Conservation (phyloP, 768 basidiomycete genomes). For the Lactifluus echinatus region DNA sequence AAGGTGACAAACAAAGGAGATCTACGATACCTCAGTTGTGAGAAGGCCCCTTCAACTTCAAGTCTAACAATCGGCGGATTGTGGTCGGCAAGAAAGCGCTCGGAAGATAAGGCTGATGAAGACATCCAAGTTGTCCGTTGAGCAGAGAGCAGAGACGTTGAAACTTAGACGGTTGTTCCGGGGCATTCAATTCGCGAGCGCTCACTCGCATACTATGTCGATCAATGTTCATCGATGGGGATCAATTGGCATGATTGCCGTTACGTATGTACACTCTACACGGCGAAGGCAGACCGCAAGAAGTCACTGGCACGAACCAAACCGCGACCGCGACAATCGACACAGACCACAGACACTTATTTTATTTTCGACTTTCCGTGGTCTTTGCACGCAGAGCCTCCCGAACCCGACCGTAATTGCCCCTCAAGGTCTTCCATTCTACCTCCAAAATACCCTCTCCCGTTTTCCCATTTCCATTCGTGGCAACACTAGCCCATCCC, state of each 20-base stretch:
- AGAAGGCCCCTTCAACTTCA: slow-evolving; percentile 58
- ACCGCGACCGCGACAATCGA: neutral
- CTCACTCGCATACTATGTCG: too few relatives aligned
- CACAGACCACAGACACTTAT: too few relatives aligned
- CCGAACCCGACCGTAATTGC: slow-evolving; percentile 46
- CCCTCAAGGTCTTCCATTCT: slow-evolving; percentile 54
- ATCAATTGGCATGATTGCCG: neutral
- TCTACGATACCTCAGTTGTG: slow-evolving; percentile 48
- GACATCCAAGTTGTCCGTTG: slow-evolving; percentile 11
- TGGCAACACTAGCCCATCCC: slow-evolving; percentile 50
- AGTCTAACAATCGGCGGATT: slow-evolving; percentile 68
- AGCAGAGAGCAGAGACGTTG: too few relatives aligned
- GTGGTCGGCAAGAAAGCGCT: slow-evolving; percentile 70
- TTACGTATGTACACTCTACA: too few relatives aligned
- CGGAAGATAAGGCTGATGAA: slow-evolving; percentile 33
- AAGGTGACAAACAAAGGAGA: neutral
- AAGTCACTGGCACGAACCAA: neutral
- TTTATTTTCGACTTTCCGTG: neutral
- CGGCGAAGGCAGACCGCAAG: neutral
- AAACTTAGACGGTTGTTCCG: too few relatives aligned
- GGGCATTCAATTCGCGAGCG: too few relatives aligned
- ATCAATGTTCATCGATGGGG: neutral
- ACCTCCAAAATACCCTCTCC: slow-evolving; percentile 46
- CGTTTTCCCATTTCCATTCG: slow-evolving; percentile 32
- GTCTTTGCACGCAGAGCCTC: slow-evolving; percentile 1